These are phyloP conservation scores for Millerago galiae DNA, from an alignment of 805 yeast genomes.

Conservation along the genomic window DNA sequence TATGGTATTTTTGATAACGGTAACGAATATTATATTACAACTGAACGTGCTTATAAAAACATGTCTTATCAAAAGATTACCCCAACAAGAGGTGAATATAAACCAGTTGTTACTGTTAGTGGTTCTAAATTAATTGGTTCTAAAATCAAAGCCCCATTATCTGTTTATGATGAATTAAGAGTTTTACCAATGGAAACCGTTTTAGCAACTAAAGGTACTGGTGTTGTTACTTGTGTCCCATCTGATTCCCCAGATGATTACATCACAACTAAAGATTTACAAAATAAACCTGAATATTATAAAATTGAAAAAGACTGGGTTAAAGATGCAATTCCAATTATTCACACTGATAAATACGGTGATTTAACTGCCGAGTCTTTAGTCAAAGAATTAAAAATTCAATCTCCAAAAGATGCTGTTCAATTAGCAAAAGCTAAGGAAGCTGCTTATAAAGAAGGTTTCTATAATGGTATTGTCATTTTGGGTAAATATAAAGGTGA, in stretches of 20 bases:
- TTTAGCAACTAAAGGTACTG: constrained; percentile 93
- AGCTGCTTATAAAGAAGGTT: constrained; percentile 93
- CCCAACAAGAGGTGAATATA: constrained; percentile 76
- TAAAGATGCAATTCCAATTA: constrained; percentile 64
- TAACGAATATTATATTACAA: constrained; percentile 68
- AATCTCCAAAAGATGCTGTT: constrained; percentile 86
- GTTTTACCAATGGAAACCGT: constrained; percentile 98
- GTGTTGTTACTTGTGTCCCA: constrained; percentile 98
- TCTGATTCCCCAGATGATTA: constrained; percentile 98
- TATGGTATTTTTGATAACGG: constrained; percentile 92
- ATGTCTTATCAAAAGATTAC: constrained; percentile 94
- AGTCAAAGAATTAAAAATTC: constrained; percentile 82
- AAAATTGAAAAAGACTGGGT: constrained; percentile 86
- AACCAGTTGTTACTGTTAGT: constrained; percentile 48
- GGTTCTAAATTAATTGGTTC: constrained; percentile 84
- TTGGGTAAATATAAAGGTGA: constrained; percentile 82
- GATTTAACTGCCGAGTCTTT: constrained; percentile 78
- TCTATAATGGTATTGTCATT: constrained; percentile 78
- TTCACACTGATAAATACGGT: constrained; percentile 82
- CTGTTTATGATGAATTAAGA: constrained; percentile 62
- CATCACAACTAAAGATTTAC: constrained; percentile 77
- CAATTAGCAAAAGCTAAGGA: constrained; percentile 91
- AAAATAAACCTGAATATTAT: constrained; percentile 86
- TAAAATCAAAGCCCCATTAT: constrained; percentile 77
- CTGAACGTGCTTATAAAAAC: constrained; percentile 94